Evolutionary conservation across 106 monocot genomes (phyloP), one percentile per base, ranked within the genome.

Genomic region (Triglochin maritima): DNA sequence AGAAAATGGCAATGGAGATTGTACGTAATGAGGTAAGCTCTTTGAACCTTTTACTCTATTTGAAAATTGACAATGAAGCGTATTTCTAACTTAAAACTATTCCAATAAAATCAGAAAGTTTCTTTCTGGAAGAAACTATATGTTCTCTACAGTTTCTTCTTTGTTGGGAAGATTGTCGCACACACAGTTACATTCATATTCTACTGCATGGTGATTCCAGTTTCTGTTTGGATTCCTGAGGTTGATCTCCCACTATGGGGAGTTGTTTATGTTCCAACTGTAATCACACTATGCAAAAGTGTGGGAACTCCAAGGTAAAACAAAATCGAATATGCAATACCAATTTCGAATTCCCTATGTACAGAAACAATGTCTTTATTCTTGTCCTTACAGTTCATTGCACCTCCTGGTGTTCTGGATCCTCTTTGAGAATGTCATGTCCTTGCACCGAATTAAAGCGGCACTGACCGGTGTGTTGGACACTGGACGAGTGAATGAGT

Each of bases 341-440:
- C 7, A 52, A 8, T 52, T 8, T 52, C 52, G 0, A 52, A 52
- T 52, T 52, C 11, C 46, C 46, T 64, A 15, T 29, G 29, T 29
- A 58, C 5, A 11, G 5, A 15, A 29, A 29, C 29, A 29, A 29
- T 29, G 29, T 0, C 29, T 29, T 29, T 29, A 29, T 41, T 50
- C 17, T 65, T 65, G 49, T 44, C 9, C 6, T 0, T 8, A 10
- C 83, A 90, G 90, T 8, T 90, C 90, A 4, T 14, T 83, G 8
- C 84, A 86, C 73, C 70, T 90, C 11, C 4, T 84, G 6, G 5
- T 81, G 13, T 60, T 90, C 46, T 90, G 86, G 90, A 29, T 90
- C 44, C 77, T 90, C 54, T 86, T 84, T 62, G 89, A 89, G 77
- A 89, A 89, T 49, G 89, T 86, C 4, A 83, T 89, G 89, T 65